Conservation (phyloP, 1,284 basidiomycete genomes). For the Polyporus tsugae region DNA sequence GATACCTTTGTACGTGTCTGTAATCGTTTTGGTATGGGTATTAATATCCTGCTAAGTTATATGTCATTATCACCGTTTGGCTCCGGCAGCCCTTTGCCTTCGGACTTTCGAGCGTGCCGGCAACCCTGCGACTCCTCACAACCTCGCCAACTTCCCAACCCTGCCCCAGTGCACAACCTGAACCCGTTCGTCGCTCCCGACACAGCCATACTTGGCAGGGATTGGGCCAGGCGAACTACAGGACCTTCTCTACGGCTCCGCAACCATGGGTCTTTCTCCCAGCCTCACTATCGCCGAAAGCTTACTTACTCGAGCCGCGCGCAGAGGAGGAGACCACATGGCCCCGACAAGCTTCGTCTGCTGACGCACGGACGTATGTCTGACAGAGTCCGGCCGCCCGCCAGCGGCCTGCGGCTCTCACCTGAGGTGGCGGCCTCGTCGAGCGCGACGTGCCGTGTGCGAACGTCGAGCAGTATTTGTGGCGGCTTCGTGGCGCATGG, state of each 20-base stretch:
- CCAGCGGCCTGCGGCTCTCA: background rate
- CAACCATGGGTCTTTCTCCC: background rate
- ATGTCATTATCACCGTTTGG: background rate
- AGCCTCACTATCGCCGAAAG: conserved; percentile 11
- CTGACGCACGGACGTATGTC: conserved; percentile 9
- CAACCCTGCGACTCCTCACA: background rate
- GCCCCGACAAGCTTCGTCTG: conserved; percentile 3
- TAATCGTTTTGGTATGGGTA: background rate
- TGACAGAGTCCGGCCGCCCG: conserved; percentile 7
- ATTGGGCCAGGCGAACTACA: no score
- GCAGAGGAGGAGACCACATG: conserved; percentile 3
- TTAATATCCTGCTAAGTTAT: background rate
- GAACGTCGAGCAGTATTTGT: background rate
- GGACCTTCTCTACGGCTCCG: background rate
- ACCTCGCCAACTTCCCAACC: background rate
- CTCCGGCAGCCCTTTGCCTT: background rate
- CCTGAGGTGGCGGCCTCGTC: background rate
- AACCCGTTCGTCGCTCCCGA: no score
- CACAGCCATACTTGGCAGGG: no score
- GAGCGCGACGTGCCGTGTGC: conserved; percentile 8
- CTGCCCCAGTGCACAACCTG: background rate
- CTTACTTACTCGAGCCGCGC: background rate
- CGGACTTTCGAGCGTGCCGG: background rate
- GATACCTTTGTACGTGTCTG: background rate
- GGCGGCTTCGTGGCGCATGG: conserved; percentile 7